Evolutionary conservation across 73 alveolate species (phyloP), one percentile per base, ranked within the genome.

Genomic region (Paramecium tetraurelia): DNA sequence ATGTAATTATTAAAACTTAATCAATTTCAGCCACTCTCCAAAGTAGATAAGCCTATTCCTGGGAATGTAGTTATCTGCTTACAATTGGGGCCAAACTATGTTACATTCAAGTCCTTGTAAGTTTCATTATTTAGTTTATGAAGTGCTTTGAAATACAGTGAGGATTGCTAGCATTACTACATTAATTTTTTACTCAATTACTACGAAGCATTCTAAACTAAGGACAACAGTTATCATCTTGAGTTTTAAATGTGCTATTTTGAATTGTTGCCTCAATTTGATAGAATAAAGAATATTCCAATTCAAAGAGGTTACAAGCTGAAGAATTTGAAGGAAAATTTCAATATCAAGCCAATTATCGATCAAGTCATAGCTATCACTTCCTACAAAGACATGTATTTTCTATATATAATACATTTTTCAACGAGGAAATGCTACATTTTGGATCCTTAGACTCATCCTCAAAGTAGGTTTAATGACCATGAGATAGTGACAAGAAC

Each of bases 171-270:
- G 21, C 43, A 80, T 40, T 46, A 80, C 24, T 80, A 44, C 57
- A 44, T 80, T 7, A 80, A 80, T 41, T 80, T 80, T 35, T 27
- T 41, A 12, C 90, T 80, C 16, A 80, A 80, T 80, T 80, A 80
- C 75, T 48, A 31, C 8, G 90, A 80, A 80, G 20, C 90, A 8
- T 46, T 44, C 75, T 20, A 40, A 2, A 43, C 48, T 21, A 24
- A 40, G 24, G 90, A 80, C 72, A 80, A 80, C 21, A 80, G 75
- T 80, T 80, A 80, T 46, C 90, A 80, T 80, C 57, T 80, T 20
- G 48, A 41, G 75, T 80, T 44, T 48, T 43, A 80, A 46, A 21
- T 80, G 43, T 41, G 76, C 24, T 80, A 80, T 46, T 80, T 80
- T 80, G 90, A 80, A 80, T 24, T 80, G 31, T 10, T 24, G 14